These are phyloP conservation scores for Ceriops tagal DNA, from an alignment of 345 rosid species.

Conservation along the genomic window DNA sequence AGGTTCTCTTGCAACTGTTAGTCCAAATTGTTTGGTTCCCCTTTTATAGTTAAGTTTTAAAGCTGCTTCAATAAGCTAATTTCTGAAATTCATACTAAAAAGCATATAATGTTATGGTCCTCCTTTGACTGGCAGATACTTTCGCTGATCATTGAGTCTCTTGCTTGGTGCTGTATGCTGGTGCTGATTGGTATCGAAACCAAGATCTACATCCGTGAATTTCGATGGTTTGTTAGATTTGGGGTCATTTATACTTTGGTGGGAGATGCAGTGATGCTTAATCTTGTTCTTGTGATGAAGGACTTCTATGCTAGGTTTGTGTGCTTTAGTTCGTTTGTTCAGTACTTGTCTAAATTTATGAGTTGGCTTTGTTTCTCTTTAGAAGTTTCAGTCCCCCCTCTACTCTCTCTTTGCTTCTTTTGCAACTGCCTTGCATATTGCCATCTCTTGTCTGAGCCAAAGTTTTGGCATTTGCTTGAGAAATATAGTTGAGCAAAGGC, in stretches of 20 bases:
- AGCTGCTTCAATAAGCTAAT: too few relatives aligned
- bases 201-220: constrained; percentile 68
- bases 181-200: constrained; percentile 73
- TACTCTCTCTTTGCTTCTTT: neutral
- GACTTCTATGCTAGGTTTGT: constrained; percentile 62
- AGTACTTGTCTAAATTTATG: too few relatives aligned
- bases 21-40: too few relatives aligned
- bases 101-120: neutral
- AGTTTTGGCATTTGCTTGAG: neutral
- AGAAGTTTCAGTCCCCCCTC: neutral
- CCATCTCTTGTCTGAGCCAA: neutral
- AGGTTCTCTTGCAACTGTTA: too few relatives aligned
- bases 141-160: constrained; percentile 66
- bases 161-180: constrained; percentile 79
- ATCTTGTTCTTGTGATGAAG: constrained; percentile 68
- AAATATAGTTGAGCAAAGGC: neutral
- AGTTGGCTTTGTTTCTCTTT: too few relatives aligned
- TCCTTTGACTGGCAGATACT: constrained; percentile 46
- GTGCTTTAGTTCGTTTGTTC: too few relatives aligned
- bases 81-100: too few relatives aligned
- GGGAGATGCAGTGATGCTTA: constrained; percentile 79
- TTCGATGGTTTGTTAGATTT: constrained; percentile 92
- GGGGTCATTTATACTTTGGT: constrained; percentile 73
- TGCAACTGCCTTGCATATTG: neutral
- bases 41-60: too few relatives aligned